Conservation (phyloP, 176 grass and related monocot species). For the Luzula sylvatica region DNA sequence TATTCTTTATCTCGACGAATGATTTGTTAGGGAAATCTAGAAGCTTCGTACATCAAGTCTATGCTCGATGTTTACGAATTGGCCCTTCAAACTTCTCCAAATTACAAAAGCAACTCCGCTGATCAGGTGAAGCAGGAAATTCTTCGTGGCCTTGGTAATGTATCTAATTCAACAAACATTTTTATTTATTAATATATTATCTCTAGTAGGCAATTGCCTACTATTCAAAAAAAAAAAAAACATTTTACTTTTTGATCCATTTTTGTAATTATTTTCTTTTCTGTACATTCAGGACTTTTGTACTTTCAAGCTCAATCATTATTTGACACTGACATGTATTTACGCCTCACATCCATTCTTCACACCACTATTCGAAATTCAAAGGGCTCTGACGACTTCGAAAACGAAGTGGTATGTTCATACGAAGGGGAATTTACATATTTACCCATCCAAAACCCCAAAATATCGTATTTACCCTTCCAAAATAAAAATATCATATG, state of each 20-base stretch:
- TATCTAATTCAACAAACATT: slow-evolving; percentile 2
- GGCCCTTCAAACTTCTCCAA: slow-evolving; percentile 86
- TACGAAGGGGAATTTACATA: not conserved
- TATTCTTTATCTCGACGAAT: not conserved
- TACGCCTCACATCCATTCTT: slow-evolving; percentile 65
- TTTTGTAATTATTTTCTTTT: slow-evolving; percentile 27
- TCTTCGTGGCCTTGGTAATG: slow-evolving; percentile 87
- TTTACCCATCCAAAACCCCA: too few species aligned
- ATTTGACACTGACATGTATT: slow-evolving; percentile 90
- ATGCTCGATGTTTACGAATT: slow-evolving; percentile 94
- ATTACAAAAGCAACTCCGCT: slow-evolving; percentile 66
- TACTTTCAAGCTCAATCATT: slow-evolving; percentile 72
- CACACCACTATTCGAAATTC: slow-evolving; percentile 71
- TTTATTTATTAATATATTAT: too few species aligned
- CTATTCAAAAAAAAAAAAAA: too few species aligned
- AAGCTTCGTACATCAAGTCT: slow-evolving; percentile 67
- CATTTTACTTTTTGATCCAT: too few species aligned
- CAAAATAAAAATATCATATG: too few species aligned
- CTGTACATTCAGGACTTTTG: slow-evolving; percentile 61
- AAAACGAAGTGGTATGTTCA: slow-evolving; percentile 70
- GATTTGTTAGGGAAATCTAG: slow-evolving; percentile 74
- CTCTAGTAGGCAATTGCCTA: too few species aligned
- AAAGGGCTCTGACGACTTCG: slow-evolving; percentile 55
- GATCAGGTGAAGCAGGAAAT: slow-evolving; percentile 99
- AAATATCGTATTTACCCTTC: too few species aligned